Evolutionary conservation across 164 flowering plant genomes (phyloP).

Genomic region (Protea cynaroides): DNA sequence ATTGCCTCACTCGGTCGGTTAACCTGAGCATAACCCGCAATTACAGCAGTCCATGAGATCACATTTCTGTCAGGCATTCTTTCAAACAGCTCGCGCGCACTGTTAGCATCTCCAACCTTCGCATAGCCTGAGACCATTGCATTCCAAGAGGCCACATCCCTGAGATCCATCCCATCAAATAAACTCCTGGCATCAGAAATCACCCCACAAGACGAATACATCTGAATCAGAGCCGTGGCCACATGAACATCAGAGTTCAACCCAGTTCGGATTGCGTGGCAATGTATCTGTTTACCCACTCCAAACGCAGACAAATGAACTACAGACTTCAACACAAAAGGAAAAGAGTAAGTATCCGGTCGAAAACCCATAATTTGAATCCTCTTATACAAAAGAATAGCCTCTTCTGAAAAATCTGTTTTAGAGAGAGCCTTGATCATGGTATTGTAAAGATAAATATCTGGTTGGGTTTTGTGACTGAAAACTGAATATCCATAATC

Average conservation of each 20-base stretch:
- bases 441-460: slow-evolving; percentile 40
- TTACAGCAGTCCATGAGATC: slow-evolving; percentile 55
- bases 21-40: slow-evolving; percentile 47
- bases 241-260: slow-evolving; percentile 32
- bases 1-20: slow-evolving; percentile 42
- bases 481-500: slow-evolving; percentile 34
- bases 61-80: slow-evolving; percentile 47
- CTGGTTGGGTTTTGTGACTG: slow-evolving; percentile 17
- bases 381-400: slow-evolving; percentile 30
- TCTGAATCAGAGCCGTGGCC: slow-evolving; percentile 33
- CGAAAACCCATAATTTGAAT: slow-evolving; percentile 26
- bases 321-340: slow-evolving; percentile 49
- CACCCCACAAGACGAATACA: slow-evolving; percentile 39
- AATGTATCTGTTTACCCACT: slow-evolving; percentile 39
- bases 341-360: slow-evolving; percentile 54
- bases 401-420: slow-evolving; percentile 19
- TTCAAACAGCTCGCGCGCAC: slow-evolving; percentile 43
- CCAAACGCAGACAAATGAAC: slow-evolving; percentile 17
- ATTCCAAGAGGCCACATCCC: slow-evolving; percentile 46
- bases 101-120: slow-evolving; percentile 39
- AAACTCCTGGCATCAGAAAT: slow-evolving; percentile 38
- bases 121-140: slow-evolving; percentile 53
- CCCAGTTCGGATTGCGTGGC: slow-evolving; percentile 34
- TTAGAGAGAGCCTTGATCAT: slow-evolving; percentile 39
- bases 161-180: slow-evolving; percentile 34